A percentile compares a stretch with the other conserved stretches of the same genome.
Evolutionary conservation across 495 filamentous ascomycete species (phyloP).

Genomic region (Xylaria telfairii): DNA sequence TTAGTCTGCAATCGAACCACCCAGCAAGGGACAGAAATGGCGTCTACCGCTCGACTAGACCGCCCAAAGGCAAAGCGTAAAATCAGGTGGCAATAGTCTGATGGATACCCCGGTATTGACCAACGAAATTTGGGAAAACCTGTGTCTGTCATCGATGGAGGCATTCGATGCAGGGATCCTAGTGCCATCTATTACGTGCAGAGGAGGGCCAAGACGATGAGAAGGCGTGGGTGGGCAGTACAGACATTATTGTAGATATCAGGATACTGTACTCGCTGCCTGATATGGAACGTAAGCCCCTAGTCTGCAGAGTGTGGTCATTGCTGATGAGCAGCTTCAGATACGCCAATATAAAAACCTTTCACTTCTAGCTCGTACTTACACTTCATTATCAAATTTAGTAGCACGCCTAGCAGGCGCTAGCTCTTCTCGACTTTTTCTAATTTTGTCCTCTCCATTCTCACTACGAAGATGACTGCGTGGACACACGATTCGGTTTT

Average conservation of each 20-base stretch:
- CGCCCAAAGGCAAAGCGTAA: slow-evolving; percentile 2
- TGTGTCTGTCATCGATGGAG: not conserved
- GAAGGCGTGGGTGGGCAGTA: not conserved
- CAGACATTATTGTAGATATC: too few relatives aligned
- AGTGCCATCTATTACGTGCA: not conserved
- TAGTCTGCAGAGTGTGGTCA: not conserved
- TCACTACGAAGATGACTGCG: not conserved
- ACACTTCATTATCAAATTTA: not conserved
- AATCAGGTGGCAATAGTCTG: slow-evolving; percentile 10
- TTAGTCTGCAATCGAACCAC: not conserved
- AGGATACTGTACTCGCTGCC: not conserved
- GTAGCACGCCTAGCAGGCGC: too few relatives aligned
- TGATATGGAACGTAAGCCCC: not conserved
- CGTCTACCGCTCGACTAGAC: not conserved
- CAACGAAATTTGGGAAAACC: not conserved
- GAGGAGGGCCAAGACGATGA: not conserved
- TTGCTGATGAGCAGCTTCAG: not conserved
- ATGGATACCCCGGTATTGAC: not conserved
- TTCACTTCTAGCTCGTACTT: too few relatives aligned
- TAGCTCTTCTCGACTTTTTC: not conserved
- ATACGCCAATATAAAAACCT: not conserved
- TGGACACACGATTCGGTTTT: not conserved
- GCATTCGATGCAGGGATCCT: not conserved
- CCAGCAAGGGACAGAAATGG: not conserved
- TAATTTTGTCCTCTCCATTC: not conserved